These are phyloP conservation scores for Wallemia mellicola DNA, from an alignment of 1,284 basidiomycete species.

Conservation along the genomic window DNA sequence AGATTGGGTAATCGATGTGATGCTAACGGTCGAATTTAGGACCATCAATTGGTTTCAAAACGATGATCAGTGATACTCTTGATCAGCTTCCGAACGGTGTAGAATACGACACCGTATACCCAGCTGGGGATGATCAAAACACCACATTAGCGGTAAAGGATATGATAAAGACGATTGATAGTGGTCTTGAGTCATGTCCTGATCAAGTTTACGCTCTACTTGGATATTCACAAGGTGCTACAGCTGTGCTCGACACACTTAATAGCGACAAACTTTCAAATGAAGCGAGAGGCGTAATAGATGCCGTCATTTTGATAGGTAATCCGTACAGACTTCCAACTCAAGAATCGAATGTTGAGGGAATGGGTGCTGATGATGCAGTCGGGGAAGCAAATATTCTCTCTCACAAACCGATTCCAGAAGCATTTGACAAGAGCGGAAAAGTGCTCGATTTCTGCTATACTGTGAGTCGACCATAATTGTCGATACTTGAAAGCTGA, in stretches of 20 bases:
- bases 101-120: constrained; percentile 12
- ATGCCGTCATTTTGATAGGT: constrained; percentile 13
- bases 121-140: constrained; percentile 9
- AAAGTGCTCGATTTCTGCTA: constrained; percentile 13
- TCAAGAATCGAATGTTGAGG: constrained; percentile 13
- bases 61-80: constrained; percentile 8
- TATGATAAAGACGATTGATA: constrained; percentile 6
- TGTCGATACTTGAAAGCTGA: not conserved
- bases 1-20: no score
- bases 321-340: constrained; percentile 11
- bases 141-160: constrained; percentile 9
- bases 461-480: constrained; percentile 5
- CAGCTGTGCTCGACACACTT: constrained; percentile 12
- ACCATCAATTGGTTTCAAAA: constrained; percentile 8
- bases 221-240: constrained; percentile 11
- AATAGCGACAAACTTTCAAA: constrained; percentile 5
- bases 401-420: constrained; percentile 3
- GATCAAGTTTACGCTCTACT: constrained; percentile 7
- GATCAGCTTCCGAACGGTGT: constrained; percentile 6
- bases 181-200: constrained; percentile 4
- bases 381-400: constrained; percentile 6
- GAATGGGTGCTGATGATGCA: constrained; percentile 9
- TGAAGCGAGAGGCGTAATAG: constrained; percentile 9
- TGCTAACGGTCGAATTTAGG: no score
- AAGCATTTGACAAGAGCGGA: constrained; percentile 9